These are phyloP conservation scores for Pythium apleroticum DNA, from an alignment of 352 stramenopile species.

Conservation along the genomic window DNA sequence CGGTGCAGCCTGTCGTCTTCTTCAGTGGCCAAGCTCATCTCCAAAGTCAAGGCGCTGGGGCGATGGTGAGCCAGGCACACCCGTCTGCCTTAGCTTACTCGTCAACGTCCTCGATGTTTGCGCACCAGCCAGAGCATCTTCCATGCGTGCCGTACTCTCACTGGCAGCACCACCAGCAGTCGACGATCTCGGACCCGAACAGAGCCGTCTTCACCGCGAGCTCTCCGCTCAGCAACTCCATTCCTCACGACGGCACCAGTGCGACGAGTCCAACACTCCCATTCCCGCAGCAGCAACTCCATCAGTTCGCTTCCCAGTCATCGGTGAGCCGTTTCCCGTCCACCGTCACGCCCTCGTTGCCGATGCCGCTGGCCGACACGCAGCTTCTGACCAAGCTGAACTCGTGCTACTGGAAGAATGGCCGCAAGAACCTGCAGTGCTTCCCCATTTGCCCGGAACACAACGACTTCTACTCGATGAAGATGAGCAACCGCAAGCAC, in stretches of 20 bases:
- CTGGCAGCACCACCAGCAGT: background rate
- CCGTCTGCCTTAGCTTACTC: background rate
- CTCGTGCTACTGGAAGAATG: slow-evolving; percentile 89
- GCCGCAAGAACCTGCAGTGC: slow-evolving; percentile 89
- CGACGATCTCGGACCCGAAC: background rate
- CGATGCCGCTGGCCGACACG: slow-evolving; percentile 26
- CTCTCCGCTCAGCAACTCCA: background rate
- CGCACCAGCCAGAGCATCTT: background rate
- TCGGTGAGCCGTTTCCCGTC: background rate
- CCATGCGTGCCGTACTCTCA: background rate
- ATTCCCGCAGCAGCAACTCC: background rate
- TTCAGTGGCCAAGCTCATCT: background rate
- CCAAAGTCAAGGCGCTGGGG: background rate
- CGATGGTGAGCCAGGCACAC: background rate
- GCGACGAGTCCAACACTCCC: background rate
- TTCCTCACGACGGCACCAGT: background rate
- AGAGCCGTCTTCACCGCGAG: background rate
- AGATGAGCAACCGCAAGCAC: slow-evolving; percentile 89
- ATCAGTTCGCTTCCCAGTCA: background rate
- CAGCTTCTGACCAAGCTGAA: slow-evolving; percentile 61
- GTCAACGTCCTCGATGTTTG: background rate
- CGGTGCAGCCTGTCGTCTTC: background rate
- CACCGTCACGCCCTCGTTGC: background rate
- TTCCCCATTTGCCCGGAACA: slow-evolving; percentile 86
- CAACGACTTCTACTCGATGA: slow-evolving; percentile 90